Percentiles rank a stretch among this genome's conserved stretches.
Conservation (phyloP, 2,329 filamentous ascomycete genomes). For the Bimuria novae-zelandiae region DNA sequence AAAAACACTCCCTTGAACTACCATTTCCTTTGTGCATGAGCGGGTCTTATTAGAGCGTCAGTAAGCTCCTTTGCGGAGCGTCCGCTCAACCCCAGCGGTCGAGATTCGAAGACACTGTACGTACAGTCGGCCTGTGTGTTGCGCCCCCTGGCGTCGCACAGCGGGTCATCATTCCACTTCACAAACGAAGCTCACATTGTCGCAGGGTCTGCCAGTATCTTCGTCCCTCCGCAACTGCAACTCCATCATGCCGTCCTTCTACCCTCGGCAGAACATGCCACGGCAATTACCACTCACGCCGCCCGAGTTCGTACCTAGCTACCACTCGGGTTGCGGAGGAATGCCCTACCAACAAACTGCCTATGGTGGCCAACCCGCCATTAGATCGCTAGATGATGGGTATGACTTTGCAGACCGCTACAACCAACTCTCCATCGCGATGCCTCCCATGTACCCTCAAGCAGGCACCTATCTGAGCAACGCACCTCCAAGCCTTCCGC, state of each 20-base stretch:
- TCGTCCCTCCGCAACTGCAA: slow-evolving; percentile 40
- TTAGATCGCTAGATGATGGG: slow-evolving; percentile 50
- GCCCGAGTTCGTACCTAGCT: slow-evolving; percentile 53
- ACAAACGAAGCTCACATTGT: slow-evolving; percentile 20
- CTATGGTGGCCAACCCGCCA: slow-evolving; percentile 48
- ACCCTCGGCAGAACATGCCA: slow-evolving; percentile 51
- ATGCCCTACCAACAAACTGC: slow-evolving; percentile 53
- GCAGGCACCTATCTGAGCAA: slow-evolving; percentile 46
- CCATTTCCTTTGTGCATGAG: slow-evolving; percentile 44
- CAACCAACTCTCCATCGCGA: slow-evolving; percentile 48
- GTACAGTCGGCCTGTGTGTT: slow-evolving; percentile 10
- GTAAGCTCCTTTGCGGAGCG: slow-evolving; percentile 41
- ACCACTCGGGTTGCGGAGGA: slow-evolving; percentile 50
- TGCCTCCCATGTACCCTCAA: slow-evolving; percentile 48
- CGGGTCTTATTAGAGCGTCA: slow-evolving; percentile 37
- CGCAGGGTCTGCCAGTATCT: slow-evolving; percentile 51
- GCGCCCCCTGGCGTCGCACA: not conserved
- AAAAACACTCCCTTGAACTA: slow-evolving; percentile 21
- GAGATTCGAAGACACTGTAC: slow-evolving; percentile 47
- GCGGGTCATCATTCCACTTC: not conserved
- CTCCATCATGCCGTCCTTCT: slow-evolving; percentile 57
- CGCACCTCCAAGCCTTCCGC: slow-evolving; percentile 42
- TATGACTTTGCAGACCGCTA: slow-evolving; percentile 55
- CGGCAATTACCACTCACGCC: slow-evolving; percentile 54
- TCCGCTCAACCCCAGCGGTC: slow-evolving; percentile 40